Evolutionary conservation across 805 yeast species (phyloP), one percentile per base, ranked within the genome.

Genomic region (Saccharomyces jurei): DNA sequence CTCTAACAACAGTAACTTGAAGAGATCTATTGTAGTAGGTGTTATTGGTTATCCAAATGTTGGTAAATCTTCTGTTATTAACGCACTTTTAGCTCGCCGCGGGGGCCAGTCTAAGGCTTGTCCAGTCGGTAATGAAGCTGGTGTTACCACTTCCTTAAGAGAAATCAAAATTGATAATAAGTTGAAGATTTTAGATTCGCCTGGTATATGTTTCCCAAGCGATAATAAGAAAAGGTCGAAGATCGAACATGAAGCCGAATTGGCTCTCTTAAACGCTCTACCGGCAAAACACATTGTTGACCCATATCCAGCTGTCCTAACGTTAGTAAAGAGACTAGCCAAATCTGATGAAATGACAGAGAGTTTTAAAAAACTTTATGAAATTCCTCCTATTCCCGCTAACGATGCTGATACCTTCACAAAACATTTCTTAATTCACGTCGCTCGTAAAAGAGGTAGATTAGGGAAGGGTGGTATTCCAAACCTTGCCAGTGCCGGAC

Each of bases 11-110:
- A 81, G 90, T 25, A 87, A 90, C 67, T 78, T 91, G 64, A 91
- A 91, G 68, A 83, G 98, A 69, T 83, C 96, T 13, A 86, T 91
- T 54, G 81, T 89, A 48, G 97, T 89, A 49, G 98, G 99, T 70
- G 96, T 92, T 46, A 87, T 92, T 61, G 99, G 99, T 17, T 92
- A 90, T 74, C 99, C 99, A 51, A 92, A 92, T 69, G 97, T 92
- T 52, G 98, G 98, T 65, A 91, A 91, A 70, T 90, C 97, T 2
- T 89, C 97, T 21, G 86, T 94, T 55, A 94, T 92, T 67, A 92
- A 92, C 71, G 86, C 97, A 1, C 77, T 92, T 60, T 83, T 89
- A 2, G 79, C 88, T 52, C 84, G 94, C 71, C 95, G 88, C 69
- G 71, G 71, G 36, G 84, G 84, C 56, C 73, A 78, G 54, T 76